These are phyloP conservation scores for Colletotrichum siamense DNA, from an alignment of 2,329 filamentous ascomycete genomes.

Conservation along the genomic window DNA sequence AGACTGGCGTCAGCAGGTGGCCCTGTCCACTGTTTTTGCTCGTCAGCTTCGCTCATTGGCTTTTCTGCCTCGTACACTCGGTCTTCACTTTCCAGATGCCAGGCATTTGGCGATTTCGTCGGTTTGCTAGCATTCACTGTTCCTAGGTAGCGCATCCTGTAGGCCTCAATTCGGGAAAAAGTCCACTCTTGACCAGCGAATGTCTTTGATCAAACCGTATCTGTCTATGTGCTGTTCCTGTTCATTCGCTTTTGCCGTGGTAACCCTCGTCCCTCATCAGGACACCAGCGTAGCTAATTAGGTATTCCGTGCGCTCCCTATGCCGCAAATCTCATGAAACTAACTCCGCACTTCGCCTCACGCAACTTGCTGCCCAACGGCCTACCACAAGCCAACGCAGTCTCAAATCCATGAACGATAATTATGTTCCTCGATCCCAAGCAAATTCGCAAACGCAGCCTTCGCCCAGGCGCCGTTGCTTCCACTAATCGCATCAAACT, in stretches of 20 bases:
- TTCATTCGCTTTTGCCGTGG: not conserved
- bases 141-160: not conserved
- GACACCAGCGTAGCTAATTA: not conserved
- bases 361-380: not conserved
- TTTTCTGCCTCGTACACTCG: not conserved
- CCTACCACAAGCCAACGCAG: not conserved
- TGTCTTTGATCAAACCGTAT: not conserved
- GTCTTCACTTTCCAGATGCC: not conserved
- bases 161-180: not conserved
- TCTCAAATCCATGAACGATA: not conserved
- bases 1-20: not conserved
- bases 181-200: not conserved
- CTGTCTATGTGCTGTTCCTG: not conserved
- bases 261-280: not conserved
- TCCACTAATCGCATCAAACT: not conserved
- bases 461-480: not conserved
- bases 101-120: not conserved
- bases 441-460: not conserved
- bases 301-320: not conserved
- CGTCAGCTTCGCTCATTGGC: not conserved
- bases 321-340: not conserved
- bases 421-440: not conserved
- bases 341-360: not conserved
- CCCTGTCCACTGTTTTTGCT: not conserved
- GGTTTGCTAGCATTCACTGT: not conserved